Base-by-base conservation (phyloP, 75 land plant species). In the Pinus taeda region DNA sequence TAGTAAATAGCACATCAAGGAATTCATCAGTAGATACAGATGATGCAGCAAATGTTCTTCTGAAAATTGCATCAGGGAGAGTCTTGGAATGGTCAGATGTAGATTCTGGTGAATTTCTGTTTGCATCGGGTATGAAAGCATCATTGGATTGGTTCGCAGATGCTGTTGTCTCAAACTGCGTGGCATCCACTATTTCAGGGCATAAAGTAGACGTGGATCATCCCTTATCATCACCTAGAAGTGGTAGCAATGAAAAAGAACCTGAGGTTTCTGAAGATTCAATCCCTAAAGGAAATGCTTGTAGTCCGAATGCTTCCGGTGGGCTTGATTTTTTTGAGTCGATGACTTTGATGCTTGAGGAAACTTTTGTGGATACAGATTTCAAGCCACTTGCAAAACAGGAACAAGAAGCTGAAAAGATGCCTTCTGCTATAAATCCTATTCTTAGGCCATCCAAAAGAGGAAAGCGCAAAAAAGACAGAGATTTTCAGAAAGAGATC, bases 401-500 rank as follows among this genome's bases (percentile, higher is more conserved):
- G 22, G 81, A 89, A 57, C 21, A 71, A 45, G 13, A 61, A 18
- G 61, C 79, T 56, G 83, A 73, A 75, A 76, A 73, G 45, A 18
- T 45, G 18, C 59, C 53, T 12, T 79, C 77, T 15, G 78, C 69
- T 30, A 4, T 75, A 22, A 62, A 72, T 72, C 3, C 77, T 12
- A 14, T 66, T 53, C 12, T 45, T 39, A 80, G 26, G 36, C 76
- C 73, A 24, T n/a, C 80, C 24, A 79, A 83, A 49, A 84, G 88
- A 59, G 85, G 93, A 57, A 81, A 79, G 22, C 72, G 75, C 12
- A 82, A 90, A 77, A 81, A 83, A 73, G 79, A 88, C 22, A 85
- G 89, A 76, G 94, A 92, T 72, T 92, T 92, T 59, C 94, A 87
- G 83, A 89, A 79, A 60, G 94, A 92, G 73, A 84, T 87, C 67